Evolutionary conservation across 1,284 basidiomycete genomes (phyloP).

Genomic region (Earliella scabrosa): DNA sequence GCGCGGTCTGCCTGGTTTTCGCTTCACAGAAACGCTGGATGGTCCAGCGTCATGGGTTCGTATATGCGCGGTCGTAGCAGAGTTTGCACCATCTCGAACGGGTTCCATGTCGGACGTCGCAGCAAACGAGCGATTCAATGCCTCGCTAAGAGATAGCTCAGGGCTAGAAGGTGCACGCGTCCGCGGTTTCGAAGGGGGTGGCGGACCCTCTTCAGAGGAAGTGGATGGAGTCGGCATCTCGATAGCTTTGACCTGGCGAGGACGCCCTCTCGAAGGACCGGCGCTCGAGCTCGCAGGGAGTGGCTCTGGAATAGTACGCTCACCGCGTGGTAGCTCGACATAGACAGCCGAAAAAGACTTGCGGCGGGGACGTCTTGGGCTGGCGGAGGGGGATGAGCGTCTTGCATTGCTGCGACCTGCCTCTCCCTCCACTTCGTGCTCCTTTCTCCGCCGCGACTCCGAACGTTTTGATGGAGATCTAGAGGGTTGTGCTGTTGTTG

Average conservation of each 20-base stretch:
- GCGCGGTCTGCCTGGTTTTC: slow-evolving; percentile 9
- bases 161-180: not conserved
- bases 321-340: slow-evolving; percentile 1
- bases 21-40: not conserved
- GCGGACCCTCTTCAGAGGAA: slow-evolving; percentile 1
- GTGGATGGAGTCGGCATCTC: slow-evolving; percentile 15
- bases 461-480: not conserved
- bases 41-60: not conserved
- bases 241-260: slow-evolving; percentile 1
- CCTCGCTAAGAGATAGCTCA: slow-evolving; percentile 7
- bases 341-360: slow-evolving; percentile 5
- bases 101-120: not conserved
- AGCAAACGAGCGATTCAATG: slow-evolving; percentile 12
- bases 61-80: not conserved
- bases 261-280: slow-evolving; percentile 4
- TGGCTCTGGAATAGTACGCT: not conserved
- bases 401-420: not conserved
- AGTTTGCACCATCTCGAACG: not conserved
- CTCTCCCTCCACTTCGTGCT: not conserved
- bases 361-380: not conserved
- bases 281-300: not conserved
- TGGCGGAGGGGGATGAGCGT: not conserved
- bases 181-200: not conserved
- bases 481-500: not conserved
- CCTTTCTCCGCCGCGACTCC: not conserved